These are phyloP conservation scores for Daldinia grandis DNA, from an alignment of 495 filamentous ascomycete species.

Conservation along the genomic window DNA sequence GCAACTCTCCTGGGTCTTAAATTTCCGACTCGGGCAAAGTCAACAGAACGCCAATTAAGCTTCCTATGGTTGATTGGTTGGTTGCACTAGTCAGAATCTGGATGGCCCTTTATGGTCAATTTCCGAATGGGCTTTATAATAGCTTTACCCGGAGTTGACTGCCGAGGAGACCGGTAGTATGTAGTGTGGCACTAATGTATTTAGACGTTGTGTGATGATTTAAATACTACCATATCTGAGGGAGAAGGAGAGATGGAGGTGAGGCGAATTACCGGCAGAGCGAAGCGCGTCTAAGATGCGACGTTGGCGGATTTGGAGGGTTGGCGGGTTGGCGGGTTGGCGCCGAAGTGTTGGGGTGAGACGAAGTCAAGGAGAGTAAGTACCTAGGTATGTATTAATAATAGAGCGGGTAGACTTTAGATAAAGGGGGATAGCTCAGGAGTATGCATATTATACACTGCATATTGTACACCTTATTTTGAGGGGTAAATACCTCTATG, in stretches of 20 bases:
- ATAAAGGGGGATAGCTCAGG: not conserved
- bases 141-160: slow-evolving; percentile 40
- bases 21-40: slow-evolving; percentile 16
- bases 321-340: slow-evolving; percentile 17
- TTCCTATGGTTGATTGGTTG: slow-evolving; percentile 25
- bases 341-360: slow-evolving; percentile 9
- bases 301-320: not conserved
- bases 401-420: not conserved
- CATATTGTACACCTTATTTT: not conserved
- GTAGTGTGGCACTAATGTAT: slow-evolving; percentile 38
- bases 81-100: slow-evolving; percentile 6
- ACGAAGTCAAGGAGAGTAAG: not conserved
- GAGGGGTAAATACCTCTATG: not conserved
- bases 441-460: not conserved
- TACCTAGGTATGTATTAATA: no score
- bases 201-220: slow-evolving; percentile 28
- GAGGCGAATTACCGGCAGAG: slow-evolving; percentile 36
- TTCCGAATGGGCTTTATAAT: slow-evolving; percentile 28
- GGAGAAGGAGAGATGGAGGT: slow-evolving; percentile 23
- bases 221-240: slow-evolving; percentile 32
- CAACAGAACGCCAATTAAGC: slow-evolving; percentile 24
- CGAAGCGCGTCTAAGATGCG: slow-evolving; percentile 21
- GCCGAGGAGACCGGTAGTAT: slow-evolving; percentile 39
- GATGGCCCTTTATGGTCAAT: slow-evolving; percentile 22
- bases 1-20: not conserved